phyloP scores from a whole-genome alignment of 2,329 filamentous ascomycete species.

The Penicillium rolfsii region DNA sequence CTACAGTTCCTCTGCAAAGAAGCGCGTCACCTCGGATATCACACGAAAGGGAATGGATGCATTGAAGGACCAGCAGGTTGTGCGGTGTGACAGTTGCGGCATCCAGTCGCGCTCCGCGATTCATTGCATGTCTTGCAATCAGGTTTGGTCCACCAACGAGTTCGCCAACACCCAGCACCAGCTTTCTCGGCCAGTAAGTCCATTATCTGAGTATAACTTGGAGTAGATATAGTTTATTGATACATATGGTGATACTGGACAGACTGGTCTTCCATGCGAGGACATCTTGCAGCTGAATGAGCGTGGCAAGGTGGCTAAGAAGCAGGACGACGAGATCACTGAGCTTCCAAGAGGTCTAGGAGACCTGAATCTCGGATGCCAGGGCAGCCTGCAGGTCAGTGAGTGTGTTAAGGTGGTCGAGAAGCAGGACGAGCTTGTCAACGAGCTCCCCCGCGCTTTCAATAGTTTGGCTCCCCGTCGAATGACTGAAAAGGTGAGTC shows the following conservation, averaged over 20 bases:
- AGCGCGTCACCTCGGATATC: neutral
- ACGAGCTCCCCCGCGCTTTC: no score
- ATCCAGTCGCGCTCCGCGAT: constrained; percentile 3
- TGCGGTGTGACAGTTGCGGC: constrained; percentile 9
- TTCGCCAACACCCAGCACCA: constrained; percentile 14
- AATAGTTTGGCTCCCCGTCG: no score
- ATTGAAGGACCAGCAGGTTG: neutral
- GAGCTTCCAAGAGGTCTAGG: no score
- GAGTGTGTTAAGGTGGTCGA: neutral
- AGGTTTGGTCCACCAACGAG: constrained; percentile 4
- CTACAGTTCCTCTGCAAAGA: neutral
- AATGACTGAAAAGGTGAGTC: neutral
- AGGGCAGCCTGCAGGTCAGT: constrained; percentile 6
- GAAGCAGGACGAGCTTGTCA: no score
- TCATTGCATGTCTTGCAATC: constrained; percentile 12
- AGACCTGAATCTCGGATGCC: neutral
- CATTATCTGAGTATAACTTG: neutral
- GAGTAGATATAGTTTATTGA: neutral
- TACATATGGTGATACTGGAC: neutral
- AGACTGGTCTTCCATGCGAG: constrained; percentile 10
- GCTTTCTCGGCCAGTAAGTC: constrained; percentile 8
- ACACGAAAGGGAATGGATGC: neutral
- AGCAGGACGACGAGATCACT: no score
- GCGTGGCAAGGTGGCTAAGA: neutral
- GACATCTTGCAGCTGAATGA: constrained; percentile 5